Evolutionary conservation across 23 red algal species (phyloP), one percentile per base, ranked within the genome.

Genomic region (Gracilaria domingensis): DNA sequence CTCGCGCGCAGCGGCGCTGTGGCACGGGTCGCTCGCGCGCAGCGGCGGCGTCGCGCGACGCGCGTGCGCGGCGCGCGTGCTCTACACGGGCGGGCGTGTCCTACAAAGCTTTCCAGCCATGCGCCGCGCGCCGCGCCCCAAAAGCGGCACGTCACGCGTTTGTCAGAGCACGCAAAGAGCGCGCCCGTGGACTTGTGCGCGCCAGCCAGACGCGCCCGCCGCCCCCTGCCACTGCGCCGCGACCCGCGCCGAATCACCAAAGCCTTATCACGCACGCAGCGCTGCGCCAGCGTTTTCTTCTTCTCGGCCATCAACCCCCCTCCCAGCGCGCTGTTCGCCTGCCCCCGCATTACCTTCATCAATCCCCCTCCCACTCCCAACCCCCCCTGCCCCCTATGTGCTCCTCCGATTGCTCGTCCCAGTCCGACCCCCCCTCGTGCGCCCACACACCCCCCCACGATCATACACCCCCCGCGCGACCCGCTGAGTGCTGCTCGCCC

Each of bases 81-180:
- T 2, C n/a, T 20, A 18, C n/a, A 24, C 4, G n/a, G 2, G 2
- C 55, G 55, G 20, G 7, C 55, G 14, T 25, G 16, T 32, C 60
- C 16, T 65, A 7, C 60, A 65, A 65, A 65, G 60, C 60, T 65
- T 65, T 65, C 24, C 60, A 65, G 60, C 60, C 60, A 65, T 65
- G 60, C 60, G 55, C n/a, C 55, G 55, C 55, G 55, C 55, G 7
- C 4, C 4, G 7, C 7, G 7, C 55, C 7, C 16, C n/a, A 20
- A 59, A 20, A 59, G 14, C 55, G 7, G 55, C 55, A 24, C 55
- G 55, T 24, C 55, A 59, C 42, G 42, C 42, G 42, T 45, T 45
- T 45, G 42, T 45, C n/a, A n/a, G n/a, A n/a, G n/a, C n/a, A n/a
- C n/a, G n/a, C n/a, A n/a, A n/a, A n/a, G n/a, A n/a, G n/a, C n/a